Conservation (phyloP, 805 yeast species). For the Kodamaea hsintzibuensis region DNA sequence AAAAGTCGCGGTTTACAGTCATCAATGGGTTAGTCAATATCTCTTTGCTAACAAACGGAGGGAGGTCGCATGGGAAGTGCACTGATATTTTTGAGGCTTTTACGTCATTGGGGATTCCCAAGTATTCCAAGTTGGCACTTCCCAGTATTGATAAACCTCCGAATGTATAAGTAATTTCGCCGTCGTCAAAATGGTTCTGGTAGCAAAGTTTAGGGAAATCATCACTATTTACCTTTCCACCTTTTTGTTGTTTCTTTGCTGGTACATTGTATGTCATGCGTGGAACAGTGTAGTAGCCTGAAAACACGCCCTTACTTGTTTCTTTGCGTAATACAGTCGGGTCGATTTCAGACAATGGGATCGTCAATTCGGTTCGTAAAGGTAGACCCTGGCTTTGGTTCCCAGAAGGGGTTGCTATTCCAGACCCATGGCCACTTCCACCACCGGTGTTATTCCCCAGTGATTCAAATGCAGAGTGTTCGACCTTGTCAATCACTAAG, state of each 20-base stretch:
- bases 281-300: conserved; percentile 31
- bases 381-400: neutral
- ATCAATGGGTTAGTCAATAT: conserved; percentile 41
- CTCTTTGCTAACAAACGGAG: conserved; percentile 39
- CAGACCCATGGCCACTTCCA: neutral
- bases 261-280: conserved; percentile 24
- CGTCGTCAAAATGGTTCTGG: conserved; percentile 33
- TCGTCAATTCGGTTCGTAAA: neutral
- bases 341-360: conserved; percentile 5
- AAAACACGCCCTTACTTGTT: conserved; percentile 18
- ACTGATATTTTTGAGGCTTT: conserved; percentile 34
- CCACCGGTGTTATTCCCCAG: neutral
- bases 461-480: conserved; percentile 12
- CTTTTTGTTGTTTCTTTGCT: conserved; percentile 3
- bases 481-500: conserved; percentile 24
- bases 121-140: conserved; percentile 17
- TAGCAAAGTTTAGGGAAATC: conserved; percentile 29
- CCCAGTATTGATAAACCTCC: conserved; percentile 34
- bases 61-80: conserved; percentile 37
- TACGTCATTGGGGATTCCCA: conserved; percentile 35
- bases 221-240: conserved; percentile 9
- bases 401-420: neutral
- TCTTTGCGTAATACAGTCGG: conserved; percentile 8
- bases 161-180: conserved; percentile 34
- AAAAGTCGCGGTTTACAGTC: conserved; percentile 37